A percentile compares a stretch with the other conserved stretches of the same genome.
phyloP scores from a whole-genome alignment of 164 flowering plant genomes.

The Stephania yunnanensis region DNA sequence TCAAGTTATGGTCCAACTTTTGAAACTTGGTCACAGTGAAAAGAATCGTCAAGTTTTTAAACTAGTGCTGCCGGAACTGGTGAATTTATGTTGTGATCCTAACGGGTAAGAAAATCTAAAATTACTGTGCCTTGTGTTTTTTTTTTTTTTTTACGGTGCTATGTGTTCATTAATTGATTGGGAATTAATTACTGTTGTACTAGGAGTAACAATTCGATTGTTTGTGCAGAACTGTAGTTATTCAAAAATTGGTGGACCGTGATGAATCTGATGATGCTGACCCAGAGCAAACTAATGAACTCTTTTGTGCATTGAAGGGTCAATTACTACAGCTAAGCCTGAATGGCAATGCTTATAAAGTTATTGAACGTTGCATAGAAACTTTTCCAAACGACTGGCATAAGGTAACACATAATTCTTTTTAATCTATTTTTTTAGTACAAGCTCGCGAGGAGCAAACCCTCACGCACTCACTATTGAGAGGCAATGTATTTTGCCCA shows the following conservation, averaged over 20 bases:
- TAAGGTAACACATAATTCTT: slow-evolving; percentile 20
- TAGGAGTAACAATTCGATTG: neutral
- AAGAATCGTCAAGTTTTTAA: neutral
- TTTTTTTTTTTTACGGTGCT: too few species aligned
- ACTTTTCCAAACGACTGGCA: slow-evolving; percentile 17
- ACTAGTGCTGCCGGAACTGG: slow-evolving; percentile 21
- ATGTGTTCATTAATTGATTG: neutral
- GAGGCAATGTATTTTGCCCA: too few species aligned
- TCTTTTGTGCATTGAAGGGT: slow-evolving; percentile 19
- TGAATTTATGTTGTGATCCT: slow-evolving; percentile 43
- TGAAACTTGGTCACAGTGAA: too few species aligned
- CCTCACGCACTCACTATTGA: too few species aligned
- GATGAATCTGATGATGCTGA: neutral
- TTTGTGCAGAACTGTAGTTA: slow-evolving; percentile 26
- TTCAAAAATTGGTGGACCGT: slow-evolving; percentile 38
- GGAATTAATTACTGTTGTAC: neutral
- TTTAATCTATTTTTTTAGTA: too few species aligned
- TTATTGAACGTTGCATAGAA: slow-evolving; percentile 27
- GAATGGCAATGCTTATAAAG: slow-evolving; percentile 30
- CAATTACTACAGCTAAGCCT: slow-evolving; percentile 12
- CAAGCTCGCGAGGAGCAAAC: too few species aligned
- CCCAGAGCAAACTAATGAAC: slow-evolving; percentile 12
- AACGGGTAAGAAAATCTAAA: slow-evolving; percentile 44
- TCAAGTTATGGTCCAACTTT: too few species aligned
- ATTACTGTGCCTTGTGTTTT: too few species aligned